A percentile compares a stretch with the other conserved stretches of the same genome.
These are phyloP conservation scores for Terfezia claveryi DNA, from an alignment of 495 filamentous ascomycete species.

Conservation along the genomic window DNA sequence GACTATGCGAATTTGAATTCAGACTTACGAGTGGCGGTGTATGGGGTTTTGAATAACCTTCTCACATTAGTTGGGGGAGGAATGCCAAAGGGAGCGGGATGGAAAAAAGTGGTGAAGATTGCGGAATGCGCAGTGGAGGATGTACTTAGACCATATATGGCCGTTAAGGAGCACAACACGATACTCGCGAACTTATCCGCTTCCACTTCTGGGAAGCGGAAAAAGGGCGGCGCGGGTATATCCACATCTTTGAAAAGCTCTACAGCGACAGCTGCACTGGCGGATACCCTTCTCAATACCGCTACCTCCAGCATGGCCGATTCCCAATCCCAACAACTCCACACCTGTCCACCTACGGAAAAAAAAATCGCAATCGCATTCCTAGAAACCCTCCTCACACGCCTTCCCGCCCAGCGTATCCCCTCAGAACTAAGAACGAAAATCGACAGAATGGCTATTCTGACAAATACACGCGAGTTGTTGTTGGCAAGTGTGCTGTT, in stretches of 20 bases:
- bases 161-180: too few species aligned
- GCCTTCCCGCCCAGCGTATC: slow-evolving; percentile 5
- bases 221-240: too few species aligned
- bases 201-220: too few species aligned
- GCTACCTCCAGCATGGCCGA: background rate
- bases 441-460: slow-evolving; percentile 14
- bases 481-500: slow-evolving; percentile 17
- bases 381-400: background rate
- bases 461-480: slow-evolving; percentile 12
- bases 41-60: slow-evolving; percentile 5
- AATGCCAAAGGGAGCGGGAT: background rate
- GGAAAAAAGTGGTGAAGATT: background rate
- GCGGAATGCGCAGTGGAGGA: background rate
- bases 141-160: too few species aligned
- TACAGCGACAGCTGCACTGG: background rate
- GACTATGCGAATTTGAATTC: slow-evolving; percentile 2
- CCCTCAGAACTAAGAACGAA: slow-evolving; percentile 11
- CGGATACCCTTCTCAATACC: slow-evolving; percentile 2
- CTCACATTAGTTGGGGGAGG: slow-evolving; percentile 7
- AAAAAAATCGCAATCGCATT: too few species aligned
- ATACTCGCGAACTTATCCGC: too few species aligned
- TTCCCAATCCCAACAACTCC: background rate
- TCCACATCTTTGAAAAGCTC: too few species aligned
- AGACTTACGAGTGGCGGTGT: background rate
- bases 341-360: background rate